Base-by-base conservation (phyloP, 345 rosid species). In the Lepidium aucheri region DNA sequence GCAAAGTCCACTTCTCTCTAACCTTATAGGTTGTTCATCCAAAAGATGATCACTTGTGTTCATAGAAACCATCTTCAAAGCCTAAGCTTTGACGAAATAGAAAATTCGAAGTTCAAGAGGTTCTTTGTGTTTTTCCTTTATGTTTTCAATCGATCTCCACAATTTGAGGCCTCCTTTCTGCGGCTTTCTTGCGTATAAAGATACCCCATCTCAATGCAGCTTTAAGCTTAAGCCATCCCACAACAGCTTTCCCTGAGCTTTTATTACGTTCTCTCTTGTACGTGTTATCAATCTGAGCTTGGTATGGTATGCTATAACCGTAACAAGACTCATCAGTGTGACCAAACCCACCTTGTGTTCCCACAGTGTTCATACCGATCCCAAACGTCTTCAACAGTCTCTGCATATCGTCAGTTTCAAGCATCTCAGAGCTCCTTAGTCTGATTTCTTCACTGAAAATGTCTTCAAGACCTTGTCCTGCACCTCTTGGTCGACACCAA, bases 161-260 rank as follows among this genome's bases (percentile, higher is more conserved):
- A 58, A 88, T 84, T 70, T 83, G 91, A 77, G 96, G 94, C 74
- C 86, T 86, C 70, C 88, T 86, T 78, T 86, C 89, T 45, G 96
- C 98, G 73, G 97, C 98, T 77, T 68, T 86, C 81, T 88, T 93
- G 82, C 98, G 89, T 39, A 88, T 73, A 59, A 93, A 93, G 66
- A 90, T 88, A n/a, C 98, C 98, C 97, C 98, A 93, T 52, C 96
- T 79, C 78, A 93, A 67, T 4, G 91, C 96, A 16, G 91, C 96
- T 74, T 86, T 88, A 20, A 88, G 85, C 78, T 88, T 88, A 44
- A 88, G 91, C 98, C 98, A 93, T 4, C 98, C 97, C 7, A 93
- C 96, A 5, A 90, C 94, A 28, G 98, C 97, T 72, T 88, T 93
- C 17, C 93, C 98, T 0, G 98, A 84, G 4, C 95, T 82, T 65